Percentiles rank a stretch among this genome's conserved stretches.
phyloP scores from a whole-genome alignment of 768 basidiomycete species.

The Naganishia friedmannii region DNA sequence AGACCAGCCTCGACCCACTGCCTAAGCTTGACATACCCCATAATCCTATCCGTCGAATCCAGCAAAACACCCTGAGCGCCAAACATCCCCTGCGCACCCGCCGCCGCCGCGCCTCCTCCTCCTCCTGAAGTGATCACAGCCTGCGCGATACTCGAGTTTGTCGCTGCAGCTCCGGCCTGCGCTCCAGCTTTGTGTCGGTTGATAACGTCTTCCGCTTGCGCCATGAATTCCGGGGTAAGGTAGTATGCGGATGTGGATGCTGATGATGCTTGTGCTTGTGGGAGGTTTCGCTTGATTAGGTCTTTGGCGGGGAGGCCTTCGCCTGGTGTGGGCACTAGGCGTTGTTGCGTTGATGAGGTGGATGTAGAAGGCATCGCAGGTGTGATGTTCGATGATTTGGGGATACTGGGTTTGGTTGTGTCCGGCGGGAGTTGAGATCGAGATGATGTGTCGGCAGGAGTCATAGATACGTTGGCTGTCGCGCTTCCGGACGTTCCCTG shows the following conservation, averaged over 20 bases:
- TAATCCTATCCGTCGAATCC: slow-evolving; percentile 48
- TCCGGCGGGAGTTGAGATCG: background rate
- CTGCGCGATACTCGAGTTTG: slow-evolving; percentile 28
- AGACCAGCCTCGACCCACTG: slow-evolving; percentile 52
- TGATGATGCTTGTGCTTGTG: slow-evolving; percentile 44
- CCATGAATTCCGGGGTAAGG: slow-evolving; percentile 50
- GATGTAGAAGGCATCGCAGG: slow-evolving; percentile 2
- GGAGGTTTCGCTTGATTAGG: slow-evolving; percentile 48
- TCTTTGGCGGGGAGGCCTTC: slow-evolving; percentile 21
- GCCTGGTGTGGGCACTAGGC: background rate
- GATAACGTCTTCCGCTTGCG: slow-evolving; percentile 50
- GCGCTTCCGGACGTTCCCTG: background rate
- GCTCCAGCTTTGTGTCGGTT: slow-evolving; percentile 42
- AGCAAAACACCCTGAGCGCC: slow-evolving; percentile 37
- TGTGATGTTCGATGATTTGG: background rate
- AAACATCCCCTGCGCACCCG: background rate
- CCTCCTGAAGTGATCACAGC: slow-evolving; percentile 28
- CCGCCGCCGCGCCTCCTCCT: background rate
- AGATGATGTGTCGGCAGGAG: background rate
- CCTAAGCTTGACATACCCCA: slow-evolving; percentile 47
- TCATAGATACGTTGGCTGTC: background rate
- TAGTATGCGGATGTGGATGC: slow-evolving; percentile 44
- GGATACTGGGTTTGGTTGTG: background rate
- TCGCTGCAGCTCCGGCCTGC: slow-evolving; percentile 18
- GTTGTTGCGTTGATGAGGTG: background rate